Evolutionary conservation across 1,139 yeast species (phyloP), one percentile per base, ranked within the genome.

Genomic region (Scheffersomyces quercinus): DNA sequence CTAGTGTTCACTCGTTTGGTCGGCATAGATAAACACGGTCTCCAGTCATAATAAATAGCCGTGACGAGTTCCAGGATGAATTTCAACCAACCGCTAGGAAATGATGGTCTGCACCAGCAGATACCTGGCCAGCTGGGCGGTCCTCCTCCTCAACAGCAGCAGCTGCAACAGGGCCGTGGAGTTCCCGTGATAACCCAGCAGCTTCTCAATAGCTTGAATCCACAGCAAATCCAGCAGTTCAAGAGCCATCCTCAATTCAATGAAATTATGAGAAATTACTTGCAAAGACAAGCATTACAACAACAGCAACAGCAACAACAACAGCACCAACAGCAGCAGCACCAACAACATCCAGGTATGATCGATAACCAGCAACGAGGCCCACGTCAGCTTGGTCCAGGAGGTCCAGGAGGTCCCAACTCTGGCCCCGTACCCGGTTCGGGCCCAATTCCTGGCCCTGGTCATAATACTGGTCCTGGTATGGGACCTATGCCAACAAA

Each of bases 171-270:
- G 10, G 41, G 42, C 20, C 36, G 45, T n/a, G 40, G 29, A 29
- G 39, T 61, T 41, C 65, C 69, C 26, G 59, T 63, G 60, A 63
- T 66, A 37, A 78, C 73, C 12, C 77, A 68, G 15, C 75, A 67
- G 55, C 60, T 68, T 36, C 64, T 68, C 36, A 69, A 75, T 26
- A 70, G 73, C 41, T 56, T 73, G 40, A 61, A 72, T 20, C 75
- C 78, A 9, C 75, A 74, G 50, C 79, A 75, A 44, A 67, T 75
- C 34, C 77, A 76, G 48, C 73, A 77, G 47, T 65, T 78, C 52
- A 73, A 76, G 44, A 67, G 60, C 54, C 78, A 77, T 51, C 79
- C 78, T 3, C 78, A 72, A 48, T 73, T 70, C 49, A 76, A 69
- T 47, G 69, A 64, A 32, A 62, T 70, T 42, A 63, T 73, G 59